Conservation (phyloP, 139 green algal species). For the Nannochloris sp. region DNA sequence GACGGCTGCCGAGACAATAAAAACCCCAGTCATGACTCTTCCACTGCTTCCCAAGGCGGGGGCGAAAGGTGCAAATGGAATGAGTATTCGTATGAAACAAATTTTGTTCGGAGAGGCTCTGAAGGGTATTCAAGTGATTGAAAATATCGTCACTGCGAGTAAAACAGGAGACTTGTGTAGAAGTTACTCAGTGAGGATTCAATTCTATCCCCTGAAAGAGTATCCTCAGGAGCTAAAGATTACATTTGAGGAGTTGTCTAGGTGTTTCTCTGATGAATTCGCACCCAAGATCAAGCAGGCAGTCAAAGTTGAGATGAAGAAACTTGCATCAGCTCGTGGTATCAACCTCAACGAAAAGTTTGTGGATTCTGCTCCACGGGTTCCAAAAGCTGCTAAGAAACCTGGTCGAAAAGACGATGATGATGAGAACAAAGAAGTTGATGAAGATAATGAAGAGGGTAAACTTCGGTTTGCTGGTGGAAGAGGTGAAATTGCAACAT, state of each 20-base stretch:
- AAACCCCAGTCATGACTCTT: constrained; percentile 91
- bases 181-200: constrained; percentile 33
- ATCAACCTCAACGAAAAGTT: constrained; percentile 12
- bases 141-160: constrained; percentile 37
- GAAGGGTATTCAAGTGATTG: constrained; percentile 48
- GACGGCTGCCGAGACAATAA: constrained; percentile 75
- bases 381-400: neutral
- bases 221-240: constrained; percentile 65
- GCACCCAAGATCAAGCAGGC: constrained; percentile 40
- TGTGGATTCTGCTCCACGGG: constrained; percentile 12
- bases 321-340: constrained; percentile 8
- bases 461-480: constrained; percentile 60
- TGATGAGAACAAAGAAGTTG: constrained; percentile 54
- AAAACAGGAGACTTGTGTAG: constrained; percentile 17
- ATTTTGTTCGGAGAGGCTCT: constrained; percentile 73
- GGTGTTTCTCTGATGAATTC: constrained; percentile 55
- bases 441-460: constrained; percentile 64
- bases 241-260: constrained; percentile 53
- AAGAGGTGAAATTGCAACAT: constrained; percentile 56
- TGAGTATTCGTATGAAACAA: constrained; percentile 67
- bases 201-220: constrained; percentile 33
- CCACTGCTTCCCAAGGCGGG: constrained; percentile 43
- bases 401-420: constrained; percentile 44
- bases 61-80: constrained; percentile 9
- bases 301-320: constrained; percentile 37